Evolutionary conservation across 768 basidiomycete genomes (phyloP), one percentile per base, ranked within the genome.

Genomic region (Boletus rex-veris): DNA sequence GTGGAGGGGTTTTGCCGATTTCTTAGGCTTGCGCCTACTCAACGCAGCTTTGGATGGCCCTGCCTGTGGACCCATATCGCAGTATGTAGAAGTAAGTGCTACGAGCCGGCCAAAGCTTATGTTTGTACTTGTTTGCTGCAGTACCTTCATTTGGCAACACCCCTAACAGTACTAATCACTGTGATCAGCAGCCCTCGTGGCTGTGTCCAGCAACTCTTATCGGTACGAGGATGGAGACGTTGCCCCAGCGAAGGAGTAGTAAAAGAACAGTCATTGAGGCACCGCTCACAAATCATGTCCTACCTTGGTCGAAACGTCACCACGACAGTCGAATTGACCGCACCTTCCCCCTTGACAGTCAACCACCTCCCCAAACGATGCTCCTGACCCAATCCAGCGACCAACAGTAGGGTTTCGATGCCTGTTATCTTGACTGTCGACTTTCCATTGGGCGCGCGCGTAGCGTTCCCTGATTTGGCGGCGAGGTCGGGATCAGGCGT

Each of bases 291-390:
- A 50, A 45, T 48, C 24, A 6, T 50, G 45, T 43, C 40, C 50
- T 43, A 43, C 30, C 46, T 61, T 28, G 79, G 78, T 56, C 75
- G 73, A 58, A 88, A 73, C 18, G 77, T 76, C 57, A 84, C 76
- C 26, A 93, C 82, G 30, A 89, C 62, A 2, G 88, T 80, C 7
- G 86, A 83, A 71, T 96, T 97, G 59, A 77, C 76, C 0, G 79
- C 83, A 2, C 88, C 88, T 45, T 76, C 75, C 30, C 84, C 85
- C 66, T 88, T 90, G 53, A 90, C 64, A 45, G 75, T 80, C 64
- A 92, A 70, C 96, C 97, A 99, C 58, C 97, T 77, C 3, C 97
- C 96, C 35, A 96, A 68, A 53, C 90, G 81, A 65, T 88, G 90
- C 68, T 99, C 97, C 66, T 94, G 90, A 3, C 89, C 90, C 16